phyloP scores from a whole-genome alignment of 2,329 filamentous ascomycete genomes.

The Diaporthe capsici region DNA sequence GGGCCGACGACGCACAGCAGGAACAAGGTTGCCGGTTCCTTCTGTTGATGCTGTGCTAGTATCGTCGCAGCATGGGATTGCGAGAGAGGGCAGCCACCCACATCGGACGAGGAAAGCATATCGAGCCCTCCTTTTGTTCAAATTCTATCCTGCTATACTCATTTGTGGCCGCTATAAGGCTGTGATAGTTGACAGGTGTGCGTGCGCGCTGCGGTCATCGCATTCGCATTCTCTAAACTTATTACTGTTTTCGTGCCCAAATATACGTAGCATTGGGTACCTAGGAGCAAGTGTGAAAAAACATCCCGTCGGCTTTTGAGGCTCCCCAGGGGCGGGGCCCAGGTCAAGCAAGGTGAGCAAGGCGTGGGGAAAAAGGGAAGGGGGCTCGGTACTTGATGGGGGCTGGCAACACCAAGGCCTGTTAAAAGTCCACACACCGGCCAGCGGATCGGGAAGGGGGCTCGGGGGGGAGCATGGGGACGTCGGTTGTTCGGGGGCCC shows the following conservation, averaged over 20 bases:
- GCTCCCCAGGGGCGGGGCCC: background rate
- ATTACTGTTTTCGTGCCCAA: background rate
- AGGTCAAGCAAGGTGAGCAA: constrained; percentile 5
- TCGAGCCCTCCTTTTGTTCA: background rate
- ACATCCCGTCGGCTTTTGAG: constrained; percentile 13
- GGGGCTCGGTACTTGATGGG: constrained; percentile 13
- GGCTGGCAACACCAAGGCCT: background rate
- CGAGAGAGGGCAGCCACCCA: background rate
- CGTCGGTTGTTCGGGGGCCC: background rate
- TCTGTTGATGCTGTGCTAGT: constrained; percentile 2
- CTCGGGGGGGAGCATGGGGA: background rate
- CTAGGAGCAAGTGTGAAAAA: background rate
- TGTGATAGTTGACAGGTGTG: background rate
- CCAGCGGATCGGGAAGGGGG: background rate
- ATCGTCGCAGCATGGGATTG: background rate
- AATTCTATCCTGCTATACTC: background rate
- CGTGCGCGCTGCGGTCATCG: background rate
- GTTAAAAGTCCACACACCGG: constrained; percentile 15
- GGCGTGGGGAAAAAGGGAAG: constrained; percentile 7
- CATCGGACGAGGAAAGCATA: constrained; percentile 5
- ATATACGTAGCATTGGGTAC: background rate
- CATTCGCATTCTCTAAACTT: background rate
- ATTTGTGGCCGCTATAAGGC: background rate
- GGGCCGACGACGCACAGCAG: background rate
- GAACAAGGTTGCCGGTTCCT: background rate